phyloP scores from a whole-genome alignment of 2,329 filamentous ascomycete genomes.

The Beauveria varroae region DNA sequence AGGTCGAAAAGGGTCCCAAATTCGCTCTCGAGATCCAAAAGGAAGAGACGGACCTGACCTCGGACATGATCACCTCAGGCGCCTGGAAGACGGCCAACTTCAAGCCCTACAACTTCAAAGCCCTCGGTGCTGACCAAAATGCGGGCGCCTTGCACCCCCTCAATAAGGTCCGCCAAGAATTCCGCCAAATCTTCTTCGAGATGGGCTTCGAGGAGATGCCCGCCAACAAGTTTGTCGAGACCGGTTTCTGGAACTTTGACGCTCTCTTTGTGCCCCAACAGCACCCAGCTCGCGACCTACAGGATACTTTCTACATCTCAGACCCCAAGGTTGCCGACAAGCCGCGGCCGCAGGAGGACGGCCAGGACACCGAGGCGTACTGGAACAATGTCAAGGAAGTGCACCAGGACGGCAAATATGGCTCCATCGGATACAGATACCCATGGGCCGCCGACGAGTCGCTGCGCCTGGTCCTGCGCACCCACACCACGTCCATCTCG shows the following conservation, averaged over 20 bases:
- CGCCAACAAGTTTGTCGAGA: constrained; percentile 87
- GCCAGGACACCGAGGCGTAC: constrained; percentile 72
- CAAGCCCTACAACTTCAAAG: constrained; percentile 78
- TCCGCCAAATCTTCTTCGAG: constrained; percentile 97
- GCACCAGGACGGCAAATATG: constrained; percentile 86
- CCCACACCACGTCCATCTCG: constrained; percentile 90
- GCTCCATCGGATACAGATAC: constrained; percentile 93
- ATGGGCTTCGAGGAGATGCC: constrained; percentile 99
- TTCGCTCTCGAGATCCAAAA: constrained; percentile 83
- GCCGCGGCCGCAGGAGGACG: constrained; percentile 47
- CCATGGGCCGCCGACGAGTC: constrained; percentile 87
- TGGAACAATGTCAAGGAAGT: constrained; percentile 82
- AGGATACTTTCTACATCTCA: constrained; percentile 98
- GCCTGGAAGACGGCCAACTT: constrained; percentile 89
- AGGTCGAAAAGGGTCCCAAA: constrained; percentile 75
- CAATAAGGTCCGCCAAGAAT: constrained; percentile 93
- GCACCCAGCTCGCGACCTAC: constrained; percentile 91
- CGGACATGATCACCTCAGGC: constrained; percentile 81
- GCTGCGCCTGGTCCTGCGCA: constrained; percentile 79
- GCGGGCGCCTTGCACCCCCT: constrained; percentile 60
- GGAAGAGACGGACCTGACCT: constrained; percentile 91
- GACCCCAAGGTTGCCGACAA: constrained; percentile 72
- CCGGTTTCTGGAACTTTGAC: constrained; percentile 98
- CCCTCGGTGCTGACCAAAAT: constrained; percentile 51
- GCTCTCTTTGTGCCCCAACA: constrained; percentile 95